Evolutionary conservation across 1,284 basidiomycete species (phyloP).

Genomic region (Trichosporon ovoides): DNA sequence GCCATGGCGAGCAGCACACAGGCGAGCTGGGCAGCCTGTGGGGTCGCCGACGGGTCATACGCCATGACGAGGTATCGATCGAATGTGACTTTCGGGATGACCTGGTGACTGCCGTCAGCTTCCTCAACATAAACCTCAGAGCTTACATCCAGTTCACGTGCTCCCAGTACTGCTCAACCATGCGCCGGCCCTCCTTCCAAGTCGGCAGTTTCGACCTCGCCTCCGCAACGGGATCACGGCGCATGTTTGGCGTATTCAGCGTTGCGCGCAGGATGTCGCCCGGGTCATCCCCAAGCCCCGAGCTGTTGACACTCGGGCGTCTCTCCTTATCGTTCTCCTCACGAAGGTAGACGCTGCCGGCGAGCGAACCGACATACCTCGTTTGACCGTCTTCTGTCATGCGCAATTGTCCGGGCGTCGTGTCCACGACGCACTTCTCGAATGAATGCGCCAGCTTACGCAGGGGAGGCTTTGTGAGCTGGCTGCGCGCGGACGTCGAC

Average conservation of each 20-base stretch:
- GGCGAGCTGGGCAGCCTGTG: constrained; percentile 46
- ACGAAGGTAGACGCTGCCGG: constrained; percentile 33
- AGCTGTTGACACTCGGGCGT: neutral
- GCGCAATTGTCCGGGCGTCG: constrained; percentile 39
- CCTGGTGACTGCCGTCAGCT: constrained; percentile 26
- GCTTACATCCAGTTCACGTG: constrained; percentile 47
- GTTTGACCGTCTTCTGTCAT: constrained; percentile 35
- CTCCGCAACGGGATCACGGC: neutral
- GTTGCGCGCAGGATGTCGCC: neutral
- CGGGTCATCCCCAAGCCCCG: neutral
- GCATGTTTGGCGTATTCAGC: constrained; percentile 3
- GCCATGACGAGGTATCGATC: constrained; percentile 44
- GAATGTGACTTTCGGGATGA: constrained; percentile 39
- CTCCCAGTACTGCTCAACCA: constrained; percentile 44
- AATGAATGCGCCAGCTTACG: constrained; percentile 6
- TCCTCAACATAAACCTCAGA: neutral
- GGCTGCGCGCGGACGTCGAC: constrained; percentile 36
- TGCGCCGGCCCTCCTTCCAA: constrained; percentile 39
- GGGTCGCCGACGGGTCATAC: constrained; percentile 32
- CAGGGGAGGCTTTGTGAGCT: constrained; percentile 30
- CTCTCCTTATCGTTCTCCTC: constrained; percentile 20
- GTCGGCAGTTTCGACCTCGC: constrained; percentile 29
- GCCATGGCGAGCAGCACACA: constrained; percentile 48
- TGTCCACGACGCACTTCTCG: constrained; percentile 9
- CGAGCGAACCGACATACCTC: constrained; percentile 40